Percentiles rank a stretch among this genome's conserved stretches.
These are phyloP conservation scores for Ulvella scutata DNA, from an alignment of 139 green algal species.

Conservation along the genomic window DNA sequence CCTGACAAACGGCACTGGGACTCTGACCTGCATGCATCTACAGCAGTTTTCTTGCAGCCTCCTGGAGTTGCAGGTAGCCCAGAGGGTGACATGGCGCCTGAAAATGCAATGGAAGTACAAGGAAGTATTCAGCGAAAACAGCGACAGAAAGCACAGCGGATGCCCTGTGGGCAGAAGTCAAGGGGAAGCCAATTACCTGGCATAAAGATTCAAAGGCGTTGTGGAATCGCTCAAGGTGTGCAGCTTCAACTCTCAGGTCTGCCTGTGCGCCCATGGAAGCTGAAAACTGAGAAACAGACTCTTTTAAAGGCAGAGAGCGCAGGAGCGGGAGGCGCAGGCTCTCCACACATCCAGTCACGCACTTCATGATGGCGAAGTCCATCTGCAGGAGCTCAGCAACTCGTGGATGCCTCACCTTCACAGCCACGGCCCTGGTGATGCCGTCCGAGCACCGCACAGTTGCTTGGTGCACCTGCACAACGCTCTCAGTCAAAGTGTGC, in stretches of 20 bases:
- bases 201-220: constrained; percentile 75
- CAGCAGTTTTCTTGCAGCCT: too few species aligned
- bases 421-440: constrained; percentile 21
- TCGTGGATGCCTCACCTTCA: constrained; percentile 84
- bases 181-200: too few species aligned
- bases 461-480: constrained; percentile 55
- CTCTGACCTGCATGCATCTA: constrained; percentile 25
- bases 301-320: constrained; percentile 51
- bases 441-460: constrained; percentile 21
- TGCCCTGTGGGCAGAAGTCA: too few species aligned
- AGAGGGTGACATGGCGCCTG: too few species aligned
- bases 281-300: constrained; percentile 78
- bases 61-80: too few species aligned
- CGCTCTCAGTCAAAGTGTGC: background rate
- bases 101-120: too few species aligned
- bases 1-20: constrained; percentile 29
- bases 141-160: too few species aligned
- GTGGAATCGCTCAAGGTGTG: constrained; percentile 54
- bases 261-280: constrained; percentile 80
- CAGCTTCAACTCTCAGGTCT: constrained; percentile 68
- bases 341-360: constrained; percentile 22
- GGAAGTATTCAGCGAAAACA: too few species aligned
- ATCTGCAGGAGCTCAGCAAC: constrained; percentile 57
- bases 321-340: constrained; percentile 20
- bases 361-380: constrained; percentile 80